These are phyloP conservation scores for Candolleomyces aberdarensis DNA, from an alignment of 768 basidiomycete genomes.

Conservation along the genomic window DNA sequence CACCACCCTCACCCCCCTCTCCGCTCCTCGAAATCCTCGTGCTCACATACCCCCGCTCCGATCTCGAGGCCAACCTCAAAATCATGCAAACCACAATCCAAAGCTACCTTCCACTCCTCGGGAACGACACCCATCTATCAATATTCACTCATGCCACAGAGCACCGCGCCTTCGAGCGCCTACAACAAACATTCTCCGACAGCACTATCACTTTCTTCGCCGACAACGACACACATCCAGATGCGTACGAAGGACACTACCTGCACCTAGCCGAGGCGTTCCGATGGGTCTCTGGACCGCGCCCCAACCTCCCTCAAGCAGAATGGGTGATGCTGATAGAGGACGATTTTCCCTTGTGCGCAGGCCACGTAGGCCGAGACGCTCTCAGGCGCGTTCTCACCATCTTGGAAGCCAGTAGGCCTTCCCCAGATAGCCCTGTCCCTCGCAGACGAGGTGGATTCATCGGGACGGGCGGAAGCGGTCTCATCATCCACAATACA, in stretches of 20 bases:
- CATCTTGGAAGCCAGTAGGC: conserved; percentile 21
- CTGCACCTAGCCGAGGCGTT: conserved; percentile 41
- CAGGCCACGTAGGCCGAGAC: conserved; percentile 28
- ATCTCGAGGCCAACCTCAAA: conserved; percentile 22
- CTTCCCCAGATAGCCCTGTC: conserved; percentile 1
- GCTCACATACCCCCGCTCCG: conserved; percentile 36
- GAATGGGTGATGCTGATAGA: conserved; percentile 44
- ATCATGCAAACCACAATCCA: conserved; percentile 34
- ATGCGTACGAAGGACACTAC: conserved; percentile 29
- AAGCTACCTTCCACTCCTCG: conserved; percentile 33
- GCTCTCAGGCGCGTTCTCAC: conserved; percentile 30
- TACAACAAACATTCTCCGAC: conserved; percentile 19
- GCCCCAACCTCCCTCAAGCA: conserved; percentile 12
- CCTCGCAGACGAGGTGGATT: conserved; percentile 32
- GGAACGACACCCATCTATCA: conserved; percentile 27
- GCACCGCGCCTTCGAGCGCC: conserved; percentile 30
- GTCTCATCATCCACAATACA: conserved; percentile 37
- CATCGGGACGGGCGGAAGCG: conserved; percentile 42
- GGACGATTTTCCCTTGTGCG: conserved; percentile 43
- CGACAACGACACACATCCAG: conserved; percentile 28
- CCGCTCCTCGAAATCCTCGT: conserved; percentile 39
- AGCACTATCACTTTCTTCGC: conserved; percentile 22
- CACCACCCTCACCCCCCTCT: conserved; percentile 15
- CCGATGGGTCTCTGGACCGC: conserved; percentile 26
- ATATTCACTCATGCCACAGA: conserved; percentile 35